Percentiles rank a stretch among this genome's conserved stretches.
These are phyloP conservation scores for Trichoderma sp. DNA, from an alignment of 2,329 filamentous ascomycete species.

Conservation along the genomic window DNA sequence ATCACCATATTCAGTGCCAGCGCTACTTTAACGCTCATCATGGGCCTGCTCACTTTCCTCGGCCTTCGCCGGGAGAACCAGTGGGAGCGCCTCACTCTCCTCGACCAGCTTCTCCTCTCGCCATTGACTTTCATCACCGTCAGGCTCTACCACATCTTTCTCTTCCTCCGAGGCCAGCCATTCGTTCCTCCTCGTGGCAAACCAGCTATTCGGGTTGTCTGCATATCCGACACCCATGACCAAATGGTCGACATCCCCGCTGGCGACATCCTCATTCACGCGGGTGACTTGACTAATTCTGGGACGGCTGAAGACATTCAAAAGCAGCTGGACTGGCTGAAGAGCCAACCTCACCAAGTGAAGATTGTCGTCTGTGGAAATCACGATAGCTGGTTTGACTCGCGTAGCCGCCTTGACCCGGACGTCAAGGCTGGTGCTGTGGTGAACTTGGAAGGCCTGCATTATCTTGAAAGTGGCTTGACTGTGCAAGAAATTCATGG, in stretches of 20 bases:
- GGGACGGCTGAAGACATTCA: constrained; percentile 76
- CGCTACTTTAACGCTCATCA: constrained; percentile 27
- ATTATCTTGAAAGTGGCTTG: constrained; percentile 73
- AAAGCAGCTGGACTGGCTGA: constrained; percentile 81
- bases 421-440: constrained; percentile 54
- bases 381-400: constrained; percentile 85
- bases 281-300: constrained; percentile 77
- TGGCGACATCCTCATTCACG: constrained; percentile 86
- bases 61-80: constrained; percentile 49
- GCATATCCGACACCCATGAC: constrained; percentile 87
- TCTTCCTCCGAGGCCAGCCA: constrained; percentile 67
- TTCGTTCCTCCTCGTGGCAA: constrained; percentile 57
- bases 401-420: constrained; percentile 56
- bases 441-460: constrained; percentile 67
- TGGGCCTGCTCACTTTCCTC: constrained; percentile 48
- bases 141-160: constrained; percentile 63
- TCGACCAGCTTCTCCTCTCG: constrained; percentile 67
- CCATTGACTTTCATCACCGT: constrained; percentile 66
- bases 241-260: constrained; percentile 62
- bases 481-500: constrained; percentile 64
- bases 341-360: constrained; percentile 69
- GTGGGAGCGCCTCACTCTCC: constrained; percentile 54
- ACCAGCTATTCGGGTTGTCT: constrained; percentile 72
- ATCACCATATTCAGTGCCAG: not conserved
- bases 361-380: constrained; percentile 87